These are phyloP conservation scores for Fistulina hepatica DNA, from an alignment of 1,284 basidiomycete genomes.

Conservation along the genomic window DNA sequence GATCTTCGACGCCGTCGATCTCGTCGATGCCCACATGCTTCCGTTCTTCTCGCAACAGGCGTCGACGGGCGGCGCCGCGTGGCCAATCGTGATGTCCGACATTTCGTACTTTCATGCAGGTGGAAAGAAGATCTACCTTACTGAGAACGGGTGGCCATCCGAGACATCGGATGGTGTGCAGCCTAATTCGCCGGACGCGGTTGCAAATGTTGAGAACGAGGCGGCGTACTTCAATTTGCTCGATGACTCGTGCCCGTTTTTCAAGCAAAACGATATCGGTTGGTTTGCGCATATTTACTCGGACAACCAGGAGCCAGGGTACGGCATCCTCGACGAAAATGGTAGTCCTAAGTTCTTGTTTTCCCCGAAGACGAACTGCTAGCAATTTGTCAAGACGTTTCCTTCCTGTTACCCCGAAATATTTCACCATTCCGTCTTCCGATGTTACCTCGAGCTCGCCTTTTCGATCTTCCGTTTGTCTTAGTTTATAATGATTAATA, in stretches of 20 bases:
- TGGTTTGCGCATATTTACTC: constrained; percentile 11
- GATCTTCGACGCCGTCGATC: constrained; percentile 54
- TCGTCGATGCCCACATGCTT: constrained; percentile 61
- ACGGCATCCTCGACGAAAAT: no score
- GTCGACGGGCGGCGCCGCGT: constrained; percentile 49
- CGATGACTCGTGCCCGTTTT: constrained; percentile 48
- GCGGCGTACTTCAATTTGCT: constrained; percentile 53
- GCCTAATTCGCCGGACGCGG: constrained; percentile 45
- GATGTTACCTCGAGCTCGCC: no score
- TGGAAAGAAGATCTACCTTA: constrained; percentile 65
- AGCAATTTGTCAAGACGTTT: no score
- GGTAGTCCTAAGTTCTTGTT: no score
- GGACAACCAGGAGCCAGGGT: constrained; percentile 14
- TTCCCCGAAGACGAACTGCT: no score
- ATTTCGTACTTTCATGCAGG: constrained; percentile 54
- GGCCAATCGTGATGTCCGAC: constrained; percentile 48
- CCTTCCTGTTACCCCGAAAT: no score
- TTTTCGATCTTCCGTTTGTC: no score
- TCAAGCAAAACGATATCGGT: constrained; percentile 31
- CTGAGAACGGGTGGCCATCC: constrained; percentile 68
- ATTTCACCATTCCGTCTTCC: no score
- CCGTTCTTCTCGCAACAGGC: constrained; percentile 60
- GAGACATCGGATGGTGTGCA: constrained; percentile 46
- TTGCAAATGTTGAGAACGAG: constrained; percentile 48
- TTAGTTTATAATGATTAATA: no score